Base-by-base conservation (phyloP, 176 grass and related monocot species). In the Oryza officinalis region DNA sequence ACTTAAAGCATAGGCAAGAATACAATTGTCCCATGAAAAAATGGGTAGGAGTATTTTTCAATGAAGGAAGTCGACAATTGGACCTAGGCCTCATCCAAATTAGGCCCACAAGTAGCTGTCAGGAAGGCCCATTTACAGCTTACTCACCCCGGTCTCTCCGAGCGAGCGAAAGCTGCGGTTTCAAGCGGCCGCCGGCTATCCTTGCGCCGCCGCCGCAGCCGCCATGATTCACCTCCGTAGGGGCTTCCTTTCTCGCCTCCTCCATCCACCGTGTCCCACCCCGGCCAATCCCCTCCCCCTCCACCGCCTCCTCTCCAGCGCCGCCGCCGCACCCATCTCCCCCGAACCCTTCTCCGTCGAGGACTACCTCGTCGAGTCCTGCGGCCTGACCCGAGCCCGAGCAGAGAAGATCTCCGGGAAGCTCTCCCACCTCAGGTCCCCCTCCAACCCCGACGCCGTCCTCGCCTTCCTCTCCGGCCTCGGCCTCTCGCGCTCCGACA, bases 331-430 rank as follows among this genome's bases (percentile, higher is more conserved):
- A 17, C 5, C 14, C 43, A 27, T 13, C 6, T 18, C 83, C 18
- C 20, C 74, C 2, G 1, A 43, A 13, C 20, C 69, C 26, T 81
- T 86, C 61, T 44, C 25, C 77, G 77, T 81, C 77, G 45, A 57
- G n/a, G 85, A 75, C 32, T 86, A 86, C 70, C 85, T 86, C 70
- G 60, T 68, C 50, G 28, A 73, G 10, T 15, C 54, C 74, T 88
- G 86, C 74, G 65, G 65, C 66, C 86, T 88, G 54, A 54, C 86
- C 54, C 54, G 27, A 0, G 14, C 50, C 1, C 59, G 37, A 43
- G 80, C 86, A 1, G 15, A 8, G 23, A 88, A 72, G 66, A 74
- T 43, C 4, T 83, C 80, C 66, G 54, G 38, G 66, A n/a, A 52
- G 0, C 12, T 88, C 73, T 52, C 80, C 66, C 74, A 82, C 67